These are phyloP conservation scores for Talaromyces islandicus DNA, from an alignment of 2,329 filamentous ascomycete species.

Conservation along the genomic window DNA sequence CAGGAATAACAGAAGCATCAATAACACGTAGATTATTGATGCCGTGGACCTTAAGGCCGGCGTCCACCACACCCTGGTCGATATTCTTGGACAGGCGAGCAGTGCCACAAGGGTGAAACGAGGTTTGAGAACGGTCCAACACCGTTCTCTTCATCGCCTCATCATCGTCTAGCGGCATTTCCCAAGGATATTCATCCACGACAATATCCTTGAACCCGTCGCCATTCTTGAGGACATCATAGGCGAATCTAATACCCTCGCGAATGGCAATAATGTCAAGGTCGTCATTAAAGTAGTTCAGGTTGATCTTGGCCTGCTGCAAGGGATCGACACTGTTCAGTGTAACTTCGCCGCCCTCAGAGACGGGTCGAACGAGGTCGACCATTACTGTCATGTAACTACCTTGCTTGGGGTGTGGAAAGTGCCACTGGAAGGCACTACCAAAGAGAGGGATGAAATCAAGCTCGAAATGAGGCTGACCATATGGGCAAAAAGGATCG, in stretches of 20 bases:
- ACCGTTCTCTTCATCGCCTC: slow-evolving; percentile 52
- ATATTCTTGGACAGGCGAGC: slow-evolving; percentile 44
- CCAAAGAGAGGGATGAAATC: slow-evolving; percentile 58
- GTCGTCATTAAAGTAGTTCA: slow-evolving; percentile 44
- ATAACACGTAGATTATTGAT: slow-evolving; percentile 49
- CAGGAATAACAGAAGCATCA: slow-evolving; percentile 52
- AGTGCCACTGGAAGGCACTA: slow-evolving; percentile 45
- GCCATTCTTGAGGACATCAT: slow-evolving; percentile 52
- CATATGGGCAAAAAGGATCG: slow-evolving; percentile 50
- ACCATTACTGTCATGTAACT: slow-evolving; percentile 26
- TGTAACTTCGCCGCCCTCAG: slow-evolving; percentile 34
- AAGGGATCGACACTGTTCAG: slow-evolving; percentile 32
- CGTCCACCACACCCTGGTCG: slow-evolving; percentile 36
- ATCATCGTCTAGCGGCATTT: slow-evolving; percentile 52
- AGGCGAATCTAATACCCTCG: slow-evolving; percentile 50
- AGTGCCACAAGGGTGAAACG: slow-evolving; percentile 55
- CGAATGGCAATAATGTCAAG: slow-evolving; percentile 50
- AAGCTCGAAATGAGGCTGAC: slow-evolving; percentile 56
- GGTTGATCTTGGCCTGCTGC: slow-evolving; percentile 32
- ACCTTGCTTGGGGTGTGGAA: slow-evolving; percentile 25
- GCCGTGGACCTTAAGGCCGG: slow-evolving; percentile 48
- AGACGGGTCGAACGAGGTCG: slow-evolving; percentile 36
- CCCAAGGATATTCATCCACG: slow-evolving; percentile 50
- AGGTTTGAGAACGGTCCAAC: slow-evolving; percentile 55
- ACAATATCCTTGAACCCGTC: slow-evolving; percentile 47